Base-by-base conservation (phyloP, 768 basidiomycete genomes). In the Trametes sanguinea region DNA sequence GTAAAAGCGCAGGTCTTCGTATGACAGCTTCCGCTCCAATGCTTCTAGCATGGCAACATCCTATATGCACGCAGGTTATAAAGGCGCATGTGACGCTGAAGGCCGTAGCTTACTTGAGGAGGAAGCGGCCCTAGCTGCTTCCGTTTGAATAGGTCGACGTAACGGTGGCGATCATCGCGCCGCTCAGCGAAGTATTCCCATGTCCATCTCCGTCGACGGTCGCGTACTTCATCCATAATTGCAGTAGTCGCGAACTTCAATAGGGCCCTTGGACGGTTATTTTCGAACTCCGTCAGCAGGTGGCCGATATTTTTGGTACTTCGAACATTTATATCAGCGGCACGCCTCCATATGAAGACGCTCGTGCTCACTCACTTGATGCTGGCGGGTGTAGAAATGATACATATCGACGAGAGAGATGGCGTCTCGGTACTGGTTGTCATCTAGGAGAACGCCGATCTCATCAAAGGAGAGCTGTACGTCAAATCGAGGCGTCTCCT, bases 1-100 rank as follows among this genome's bases (percentile, higher is more conserved):
- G 76, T 98, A 99, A 76, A 98, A 97, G 3, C 96, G 88, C 53
- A 99, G 88, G 69, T 98, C 97, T 73, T 96, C 94, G 67, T 98
- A 98, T 0, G 87, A 82, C 32, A 98, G 80, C 72, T 93, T 94
- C 65, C 73, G 78, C 73, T 99, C 97, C 57, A 98, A 76, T 0
- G 75, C 78, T 48, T 87, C 83, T 33, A 95, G 76, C 6, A 70
- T 76, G 65, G 70, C 40, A 74, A 56, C 60, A 27, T 89, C 87
- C 88, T 90, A 54, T 9, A 11, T 5, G 14, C 22, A 8, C 45
- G 47, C 29, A 14, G 10, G 29, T 22, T 27, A 48, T 51, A 35
- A 65, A 42, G 35, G 52, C 16, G 32, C 59, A 47, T 16, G 22
- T 51, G 37, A 54, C n/a, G n/a, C 42, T 27, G 17, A 14, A 37